Evolutionary conservation across 139 green algal genomes (phyloP).

Genomic region (Coccomyxa sp.): DNA sequence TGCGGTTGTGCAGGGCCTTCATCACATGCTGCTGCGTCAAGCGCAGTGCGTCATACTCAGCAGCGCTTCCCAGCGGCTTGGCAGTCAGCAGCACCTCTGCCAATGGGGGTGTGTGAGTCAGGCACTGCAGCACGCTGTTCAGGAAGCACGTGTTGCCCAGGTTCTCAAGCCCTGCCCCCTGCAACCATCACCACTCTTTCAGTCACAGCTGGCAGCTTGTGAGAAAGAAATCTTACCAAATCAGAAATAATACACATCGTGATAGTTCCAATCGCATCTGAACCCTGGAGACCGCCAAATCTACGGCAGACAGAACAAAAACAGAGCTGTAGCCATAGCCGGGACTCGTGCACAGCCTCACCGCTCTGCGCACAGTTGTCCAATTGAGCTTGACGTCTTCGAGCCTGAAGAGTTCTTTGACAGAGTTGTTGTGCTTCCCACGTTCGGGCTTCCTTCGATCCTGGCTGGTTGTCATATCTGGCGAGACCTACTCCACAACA

Average conservation of each 20-base stretch:
- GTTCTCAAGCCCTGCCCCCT: conserved; percentile 86
- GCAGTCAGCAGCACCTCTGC: conserved; percentile 65
- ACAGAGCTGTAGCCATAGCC: too few species aligned
- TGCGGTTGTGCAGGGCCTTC: neutral
- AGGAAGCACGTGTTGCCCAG: conserved; percentile 99
- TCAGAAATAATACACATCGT: too few species aligned
- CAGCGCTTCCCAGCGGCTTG: conserved; percentile 7
- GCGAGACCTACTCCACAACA: neutral
- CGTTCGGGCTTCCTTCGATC: conserved; percentile 8
- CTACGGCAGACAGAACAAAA: neutral
- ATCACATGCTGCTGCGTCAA: conserved; percentile 42
- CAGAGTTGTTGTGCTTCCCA: neutral
- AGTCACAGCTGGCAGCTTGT: neutral
- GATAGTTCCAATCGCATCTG: too few species aligned
- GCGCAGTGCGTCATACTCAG: conserved; percentile 46
- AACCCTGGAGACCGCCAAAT: neutral
- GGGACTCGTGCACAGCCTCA: conserved; percentile 13
- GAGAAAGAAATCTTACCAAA: neutral
- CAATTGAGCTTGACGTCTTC: conserved; percentile 47
- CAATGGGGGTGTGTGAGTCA: conserved; percentile 86
- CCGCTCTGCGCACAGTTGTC: conserved; percentile 35
- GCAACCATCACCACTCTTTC: conserved; percentile 7
- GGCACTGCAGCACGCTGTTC: conserved; percentile 92
- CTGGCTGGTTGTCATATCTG: neutral
- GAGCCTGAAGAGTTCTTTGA: conserved; percentile 45